Evolutionary conservation across 352 stramenopile species (phyloP), one percentile per base, ranked within the genome.

Genomic region (Phytophthora quininea): DNA sequence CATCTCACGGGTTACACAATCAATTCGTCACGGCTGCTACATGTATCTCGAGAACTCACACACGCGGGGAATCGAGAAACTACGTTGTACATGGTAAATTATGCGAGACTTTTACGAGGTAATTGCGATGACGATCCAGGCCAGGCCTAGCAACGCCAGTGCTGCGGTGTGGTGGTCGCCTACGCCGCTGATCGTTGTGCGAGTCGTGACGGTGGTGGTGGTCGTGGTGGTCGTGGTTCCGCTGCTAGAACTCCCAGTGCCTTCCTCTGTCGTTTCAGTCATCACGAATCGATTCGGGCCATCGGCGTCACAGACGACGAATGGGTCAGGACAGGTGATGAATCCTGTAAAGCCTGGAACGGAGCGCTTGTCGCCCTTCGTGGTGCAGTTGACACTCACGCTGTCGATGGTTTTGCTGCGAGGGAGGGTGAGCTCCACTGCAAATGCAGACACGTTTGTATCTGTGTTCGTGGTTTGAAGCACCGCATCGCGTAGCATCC

Each of bases 401-500:
- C 53, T 54, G 3, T 80, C 62, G 1, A 51, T 37, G 3, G 58
- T 48, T 11, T 24, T 29, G 33, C 58, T 72, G 3, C 54, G 54
- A 19, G 74, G 64, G 52, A 95, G 56, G 3, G 56, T 76, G 33
- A 92, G 54, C 52, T 86, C 69, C 2, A 94, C 59, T 2, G 66
- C 58, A 1, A 47, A 35, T 15, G 15, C 48, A 29, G 31, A 40
- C 15, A 30, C 27, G 12, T 65, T 75, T 0, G 63, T 49, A 2
- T 15, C 49, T 8, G 3, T 30, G 19, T 51, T 45, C 2, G 12
- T 29, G 33, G 73, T 67, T 2, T 55, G 2, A 75, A 37, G 32
- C 86, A 92, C 11, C 57, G 58, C 77, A 90, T 90, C 11, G 63
- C 58, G 45, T 91, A 94, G 67, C 84, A 94, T 9, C 86, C 84